Base-by-base conservation (phyloP, 176 grass and related monocot genomes). In the Leersia perrieri region DNA sequence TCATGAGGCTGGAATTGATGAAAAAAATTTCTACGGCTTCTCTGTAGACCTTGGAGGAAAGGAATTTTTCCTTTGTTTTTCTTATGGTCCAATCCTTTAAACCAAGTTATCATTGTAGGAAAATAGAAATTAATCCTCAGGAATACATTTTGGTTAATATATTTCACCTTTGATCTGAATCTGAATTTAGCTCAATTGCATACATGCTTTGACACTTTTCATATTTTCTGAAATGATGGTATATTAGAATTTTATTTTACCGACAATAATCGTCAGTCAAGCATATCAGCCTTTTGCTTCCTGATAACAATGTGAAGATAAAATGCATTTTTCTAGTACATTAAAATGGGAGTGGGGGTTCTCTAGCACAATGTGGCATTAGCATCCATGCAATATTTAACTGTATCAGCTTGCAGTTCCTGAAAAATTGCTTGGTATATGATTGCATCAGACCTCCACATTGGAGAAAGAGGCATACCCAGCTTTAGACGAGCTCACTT, bases 391-490 rank as follows among this genome's bases (percentile, higher is more conserved):
- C 11, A 26, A 41, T 40, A 7, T 26, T 26, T 3, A 14, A 69
- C 22, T 14, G 4, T 6, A 68, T 40, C 34, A 49, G 7, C 27
- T 9, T 6, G 7, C 14, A 53, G 8, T 53, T 55, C 29, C 18
- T 74, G 3, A 22, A 58, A 53, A 65, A 38, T 15, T 61, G 3
- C 73, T 57, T 42, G 14, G 44, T 77, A 7, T 31, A 22, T 58
- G 53, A 58, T 64, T 41, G 76, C 74, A 39, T 53, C 75, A 94
- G 89, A 82, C 92, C 11, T 75, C 58, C 20, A 32, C 77, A 11
- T 20, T 94, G 81, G 89, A 94, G 80, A 82, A 89, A 74, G 86
- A 89, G 74, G 93, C 90, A 3, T 83, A 95, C 78, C 93, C 93
- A 41, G 89, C 85, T 70, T 60, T 95, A 60, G 93, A 95, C 7